phyloP scores from a whole-genome alignment of 176 grass and related monocot genomes.

The Aechmea fasciata region DNA sequence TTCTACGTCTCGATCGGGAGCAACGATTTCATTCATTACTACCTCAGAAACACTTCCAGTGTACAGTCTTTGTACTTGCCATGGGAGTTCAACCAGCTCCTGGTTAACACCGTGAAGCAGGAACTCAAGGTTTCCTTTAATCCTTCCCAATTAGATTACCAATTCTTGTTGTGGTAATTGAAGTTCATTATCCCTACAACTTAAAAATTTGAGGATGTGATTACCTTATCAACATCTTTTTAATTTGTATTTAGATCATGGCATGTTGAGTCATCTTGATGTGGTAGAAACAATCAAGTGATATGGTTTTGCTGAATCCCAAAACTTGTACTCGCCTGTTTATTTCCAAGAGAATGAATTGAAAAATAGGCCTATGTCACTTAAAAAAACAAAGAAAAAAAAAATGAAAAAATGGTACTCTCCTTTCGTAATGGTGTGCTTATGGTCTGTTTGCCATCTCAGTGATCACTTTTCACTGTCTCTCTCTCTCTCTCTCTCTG shows the following conservation, averaged over 20 bases:
- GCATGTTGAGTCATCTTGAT: neutral
- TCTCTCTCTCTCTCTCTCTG: too few species aligned
- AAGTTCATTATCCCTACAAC: neutral
- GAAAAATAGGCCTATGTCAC: too few species aligned
- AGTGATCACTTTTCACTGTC: neutral
- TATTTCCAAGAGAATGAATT: too few species aligned
- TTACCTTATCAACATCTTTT: too few species aligned
- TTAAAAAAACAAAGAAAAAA: too few species aligned
- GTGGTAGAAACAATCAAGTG: neutral
- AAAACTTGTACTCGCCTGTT: too few species aligned
- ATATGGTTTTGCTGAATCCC: neutral
- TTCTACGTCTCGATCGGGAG: slow-evolving; percentile 72
- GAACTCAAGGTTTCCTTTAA: slow-evolving; percentile 37
- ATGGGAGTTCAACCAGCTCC: slow-evolving; percentile 75
- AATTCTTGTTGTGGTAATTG: neutral
- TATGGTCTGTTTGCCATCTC: neutral
- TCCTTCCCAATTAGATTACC: slow-evolving; percentile 10
- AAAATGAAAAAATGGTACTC: too few species aligned
- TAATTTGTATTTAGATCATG: neutral
- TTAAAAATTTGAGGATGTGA: too few species aligned
- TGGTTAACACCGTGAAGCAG: slow-evolving; percentile 49
- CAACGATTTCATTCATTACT: slow-evolving; percentile 84
- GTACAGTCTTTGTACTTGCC: slow-evolving; percentile 52
- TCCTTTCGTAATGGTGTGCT: neutral
- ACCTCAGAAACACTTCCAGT: slow-evolving; percentile 46